A percentile compares a stretch with the other conserved stretches of the same genome.
These are phyloP conservation scores for Glycine latifolia DNA, from an alignment of 306 rosid genomes.

Conservation along the genomic window DNA sequence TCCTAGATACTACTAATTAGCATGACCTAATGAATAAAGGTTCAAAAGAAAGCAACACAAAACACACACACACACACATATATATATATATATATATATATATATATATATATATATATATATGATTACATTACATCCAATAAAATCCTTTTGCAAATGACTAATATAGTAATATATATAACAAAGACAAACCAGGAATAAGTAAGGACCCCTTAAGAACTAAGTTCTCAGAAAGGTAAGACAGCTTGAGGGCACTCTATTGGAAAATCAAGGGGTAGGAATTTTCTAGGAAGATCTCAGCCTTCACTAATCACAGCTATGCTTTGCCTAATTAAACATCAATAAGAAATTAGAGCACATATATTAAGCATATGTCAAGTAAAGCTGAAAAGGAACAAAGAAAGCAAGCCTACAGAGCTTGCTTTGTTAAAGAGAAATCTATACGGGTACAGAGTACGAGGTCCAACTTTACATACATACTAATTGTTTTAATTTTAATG, in stretches of 20 bases:
- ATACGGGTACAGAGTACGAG: conserved; percentile 35
- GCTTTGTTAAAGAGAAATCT: conserved; percentile 44
- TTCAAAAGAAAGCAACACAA: background rate
- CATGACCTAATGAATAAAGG: background rate
- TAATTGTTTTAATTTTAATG: no score
- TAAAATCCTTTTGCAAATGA: no score
- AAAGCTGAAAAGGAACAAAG: conserved; percentile 39
- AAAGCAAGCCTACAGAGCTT: conserved; percentile 39
- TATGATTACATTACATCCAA: no score
- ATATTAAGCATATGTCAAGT: background rate
- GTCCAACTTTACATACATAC: conserved; percentile 22
- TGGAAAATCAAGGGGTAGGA: conserved; percentile 12
- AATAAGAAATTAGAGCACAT: background rate
- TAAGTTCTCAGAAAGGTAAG: conserved; percentile 59
- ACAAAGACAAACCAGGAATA: background rate
- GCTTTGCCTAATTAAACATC: conserved; percentile 22
- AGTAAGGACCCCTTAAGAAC: conserved; percentile 41
- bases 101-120: no score
- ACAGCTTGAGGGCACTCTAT: conserved; percentile 75
- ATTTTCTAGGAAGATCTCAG: conserved; percentile 45
- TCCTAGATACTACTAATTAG: no score
- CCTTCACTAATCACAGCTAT: conserved; percentile 31
- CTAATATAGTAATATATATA: conserved; percentile 2
- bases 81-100: no score
- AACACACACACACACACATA: no score